Conservation (phyloP, 139 green algal species). For the Diplosphaera chodatii region DNA sequence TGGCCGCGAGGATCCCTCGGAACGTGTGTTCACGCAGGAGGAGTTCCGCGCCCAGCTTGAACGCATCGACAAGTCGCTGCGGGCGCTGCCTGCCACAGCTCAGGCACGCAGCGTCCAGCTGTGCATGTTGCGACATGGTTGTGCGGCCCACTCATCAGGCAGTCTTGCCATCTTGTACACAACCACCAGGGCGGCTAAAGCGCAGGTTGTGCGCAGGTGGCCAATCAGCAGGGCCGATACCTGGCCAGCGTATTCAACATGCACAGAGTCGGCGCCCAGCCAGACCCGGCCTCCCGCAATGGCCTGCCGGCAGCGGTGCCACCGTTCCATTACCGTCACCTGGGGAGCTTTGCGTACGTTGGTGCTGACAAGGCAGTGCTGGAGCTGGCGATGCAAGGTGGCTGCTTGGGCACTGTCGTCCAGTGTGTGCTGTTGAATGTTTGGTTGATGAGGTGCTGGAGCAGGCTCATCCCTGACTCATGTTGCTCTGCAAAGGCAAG, state of each 20-base stretch:
- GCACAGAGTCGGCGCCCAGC: slow-evolving; percentile 2
- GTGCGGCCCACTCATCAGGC: not conserved
- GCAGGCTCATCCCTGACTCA: no score
- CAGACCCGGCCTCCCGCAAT: not conserved
- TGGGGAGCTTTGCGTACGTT: slow-evolving; percentile 23
- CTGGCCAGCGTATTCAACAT: slow-evolving; percentile 26
- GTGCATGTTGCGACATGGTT: not conserved
- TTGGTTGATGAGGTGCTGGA: no score
- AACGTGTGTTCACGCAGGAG: slow-evolving; percentile 22
- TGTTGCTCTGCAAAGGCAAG: not conserved
- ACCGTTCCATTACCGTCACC: no score
- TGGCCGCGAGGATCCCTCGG: no score
- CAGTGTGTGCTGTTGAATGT: no score
- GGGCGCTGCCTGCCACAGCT: slow-evolving; percentile 74
- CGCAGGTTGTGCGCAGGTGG: slow-evolving; percentile 29
- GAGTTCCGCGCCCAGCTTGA: slow-evolving; percentile 69
- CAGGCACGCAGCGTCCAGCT: slow-evolving; percentile 32
- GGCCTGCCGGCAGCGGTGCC: slow-evolving; percentile 4
- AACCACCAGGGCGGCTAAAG: not conserved
- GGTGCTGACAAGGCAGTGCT: not conserved
- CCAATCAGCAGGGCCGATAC: slow-evolving; percentile 49
- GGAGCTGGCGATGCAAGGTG: not conserved
- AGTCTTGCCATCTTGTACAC: no score
- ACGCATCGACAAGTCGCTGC: slow-evolving; percentile 55
- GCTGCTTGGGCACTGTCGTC: no score